Base-by-base conservation (phyloP, 768 basidiomycete species). In the Saitozyma podzolica region DNA sequence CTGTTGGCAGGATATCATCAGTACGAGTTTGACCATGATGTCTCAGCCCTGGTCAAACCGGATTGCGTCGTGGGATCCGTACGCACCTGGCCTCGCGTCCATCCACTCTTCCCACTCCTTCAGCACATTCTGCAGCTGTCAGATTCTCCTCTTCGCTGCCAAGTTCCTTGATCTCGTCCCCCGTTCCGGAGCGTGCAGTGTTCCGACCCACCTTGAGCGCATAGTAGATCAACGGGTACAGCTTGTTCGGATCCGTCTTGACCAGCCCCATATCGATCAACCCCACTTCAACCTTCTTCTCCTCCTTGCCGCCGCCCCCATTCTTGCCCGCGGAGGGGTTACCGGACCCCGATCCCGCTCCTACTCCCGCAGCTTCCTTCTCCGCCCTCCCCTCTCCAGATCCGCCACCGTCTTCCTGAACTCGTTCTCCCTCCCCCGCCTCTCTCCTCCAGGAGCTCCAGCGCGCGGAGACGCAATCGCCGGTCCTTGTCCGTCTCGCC, bases 21-120 rank as follows among this genome's bases (percentile, higher is more conserved):
- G 29, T 29, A 29, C 29, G n/a, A 29, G 2, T 29, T 29, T 29
- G 29, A 29, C 2, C 5, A 29, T 29, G 29, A 29, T 29, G 5
- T 5, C 29, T 29, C 29, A 29, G 29, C 29, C 29, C 29, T 29
- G 29, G 29, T 4, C 14, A 37, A 19, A 14, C 1, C 40, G 29
- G 50, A 51, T 57, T 56, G 66, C 66, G 37, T 43, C 37, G 52
- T 40, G 29, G 29, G 2, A 37, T 8, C 52, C 37, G 2, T 2
- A 78, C 85, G 42, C 64, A 91, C 92, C 92, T 70, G 92, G 92
- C 73, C 96, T 84, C 64, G 91, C 90, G 58, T 90, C 91, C 89
- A 99, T 89, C 52, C 90, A 89, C 70, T 92, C 89, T 67, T 88
- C 94, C 96, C 96, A 99, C 75, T 99, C 96, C 72, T 92, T 92